A percentile compares a stretch with the other conserved stretches of the same genome.
phyloP scores from a whole-genome alignment of 345 rosid genomes.

The Noccaea caerulescens region DNA sequence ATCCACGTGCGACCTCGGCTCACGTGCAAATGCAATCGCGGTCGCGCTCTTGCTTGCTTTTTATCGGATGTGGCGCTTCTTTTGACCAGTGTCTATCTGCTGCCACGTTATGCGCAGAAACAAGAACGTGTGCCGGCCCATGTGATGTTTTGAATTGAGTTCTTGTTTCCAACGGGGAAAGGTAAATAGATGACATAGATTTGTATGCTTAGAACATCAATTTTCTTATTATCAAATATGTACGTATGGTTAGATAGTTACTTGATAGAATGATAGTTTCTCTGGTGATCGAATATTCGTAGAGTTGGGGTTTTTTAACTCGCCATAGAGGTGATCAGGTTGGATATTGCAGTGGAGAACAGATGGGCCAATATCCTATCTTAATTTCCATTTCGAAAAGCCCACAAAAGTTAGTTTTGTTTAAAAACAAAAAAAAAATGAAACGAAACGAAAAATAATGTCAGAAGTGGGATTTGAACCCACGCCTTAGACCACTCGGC shows the following conservation, averaged over 20 bases:
- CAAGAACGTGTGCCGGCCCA: slow-evolving; percentile 1
- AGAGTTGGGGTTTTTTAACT: too few relatives aligned
- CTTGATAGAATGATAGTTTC: background rate
- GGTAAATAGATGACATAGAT: background rate
- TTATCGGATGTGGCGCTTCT: slow-evolving; percentile 46
- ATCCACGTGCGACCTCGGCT: slow-evolving; percentile 21
- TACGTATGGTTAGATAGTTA: background rate
- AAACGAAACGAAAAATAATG: background rate
- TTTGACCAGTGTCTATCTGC: slow-evolving; percentile 23
- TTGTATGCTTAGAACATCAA: background rate
- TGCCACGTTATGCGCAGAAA: slow-evolving; percentile 3
- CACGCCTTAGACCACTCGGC: slow-evolving; percentile 90
- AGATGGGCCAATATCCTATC: background rate
- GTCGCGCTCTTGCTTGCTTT: slow-evolving; percentile 35
- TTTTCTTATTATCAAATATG: background rate
- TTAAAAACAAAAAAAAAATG: background rate
- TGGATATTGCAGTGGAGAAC: background rate
- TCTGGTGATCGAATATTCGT: background rate
- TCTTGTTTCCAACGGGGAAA: background rate
- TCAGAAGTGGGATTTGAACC: slow-evolving; percentile 52
- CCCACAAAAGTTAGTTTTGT: background rate
- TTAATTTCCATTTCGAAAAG: background rate
- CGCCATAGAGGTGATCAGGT: background rate
- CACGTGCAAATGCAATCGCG: slow-evolving; percentile 6
- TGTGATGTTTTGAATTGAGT: background rate